Evolutionary conservation across 257 asterid genomes (phyloP).

Genomic region (Solanum chilense): DNA sequence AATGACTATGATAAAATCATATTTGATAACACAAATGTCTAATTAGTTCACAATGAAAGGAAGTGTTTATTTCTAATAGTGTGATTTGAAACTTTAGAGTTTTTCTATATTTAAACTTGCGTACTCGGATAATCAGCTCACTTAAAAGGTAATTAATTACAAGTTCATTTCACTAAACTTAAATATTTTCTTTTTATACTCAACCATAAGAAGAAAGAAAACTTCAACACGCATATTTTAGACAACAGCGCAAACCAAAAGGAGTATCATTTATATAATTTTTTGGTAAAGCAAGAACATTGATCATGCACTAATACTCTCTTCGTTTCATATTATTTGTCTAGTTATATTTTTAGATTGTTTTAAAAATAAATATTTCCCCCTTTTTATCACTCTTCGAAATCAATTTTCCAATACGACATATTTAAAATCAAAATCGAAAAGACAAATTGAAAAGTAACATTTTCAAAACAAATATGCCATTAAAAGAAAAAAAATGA

Average conservation of each 20-base stretch:
- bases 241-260: neutral
- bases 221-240: neutral
- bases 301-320: neutral
- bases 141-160: neutral
- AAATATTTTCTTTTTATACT: neutral
- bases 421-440: neutral
- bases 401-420: fast-evolving
- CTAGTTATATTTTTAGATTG: fast-evolving
- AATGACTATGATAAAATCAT: neutral
- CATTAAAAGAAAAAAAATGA: neutral
- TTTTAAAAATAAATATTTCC: neutral
- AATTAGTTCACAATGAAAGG: neutral
- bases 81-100: neutral
- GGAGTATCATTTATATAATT: neutral
- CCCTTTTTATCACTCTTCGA: neutral
- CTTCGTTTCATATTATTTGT: too few relatives aligned
- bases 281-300: neutral
- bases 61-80: neutral
- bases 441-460: neutral
- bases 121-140: neutral
- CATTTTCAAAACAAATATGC: neutral
- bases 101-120: neutral
- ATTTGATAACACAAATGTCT: neutral
- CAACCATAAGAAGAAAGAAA: neutral
- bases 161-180: neutral